Percentiles rank a stretch among this genome's conserved stretches.
Evolutionary conservation across 2,329 filamentous ascomycete genomes (phyloP).

Genomic region (Grosmannia penicillata): DNA sequence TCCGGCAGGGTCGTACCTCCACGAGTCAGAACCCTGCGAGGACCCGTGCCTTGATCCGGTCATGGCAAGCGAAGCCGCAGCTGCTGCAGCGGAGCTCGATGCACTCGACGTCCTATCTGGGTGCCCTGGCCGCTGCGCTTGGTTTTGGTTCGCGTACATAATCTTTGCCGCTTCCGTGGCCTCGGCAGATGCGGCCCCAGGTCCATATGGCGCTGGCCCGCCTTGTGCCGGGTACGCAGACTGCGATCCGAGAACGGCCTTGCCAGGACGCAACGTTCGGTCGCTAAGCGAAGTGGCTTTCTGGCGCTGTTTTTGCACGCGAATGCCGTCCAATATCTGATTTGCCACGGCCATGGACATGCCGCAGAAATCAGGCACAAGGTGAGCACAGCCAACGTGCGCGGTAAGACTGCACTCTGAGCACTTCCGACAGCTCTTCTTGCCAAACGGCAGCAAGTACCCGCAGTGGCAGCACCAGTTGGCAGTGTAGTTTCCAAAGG

Average conservation of each 20-base stretch:
- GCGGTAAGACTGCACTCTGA: constrained; percentile 88
- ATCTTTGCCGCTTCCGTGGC: constrained; percentile 49
- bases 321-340: constrained; percentile 77
- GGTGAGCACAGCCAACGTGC: constrained; percentile 80
- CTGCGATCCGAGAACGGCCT: constrained; percentile 19
- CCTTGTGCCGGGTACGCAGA: constrained; percentile 4
- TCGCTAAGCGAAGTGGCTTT: constrained; percentile 45
- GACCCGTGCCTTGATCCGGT: constrained; percentile 27
- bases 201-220: constrained; percentile 13
- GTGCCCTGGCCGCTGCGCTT: constrained; percentile 33
- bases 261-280: constrained; percentile 47
- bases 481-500: constrained; percentile 93
- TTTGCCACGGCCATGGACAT: constrained; percentile 98
- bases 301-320: constrained; percentile 55
- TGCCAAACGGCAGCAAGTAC: constrained; percentile 85
- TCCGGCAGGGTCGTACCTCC: constrained; percentile 17
- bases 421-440: constrained; percentile 90
- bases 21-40: constrained; percentile 12
- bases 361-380: constrained; percentile 96
- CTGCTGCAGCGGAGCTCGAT: constrained; percentile 34
- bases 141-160: constrained; percentile 41
- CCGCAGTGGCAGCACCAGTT: constrained; percentile 99
- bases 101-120: constrained; percentile 37
- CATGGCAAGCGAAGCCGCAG: constrained; percentile 44
- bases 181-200: constrained; percentile 29